Evolutionary conservation across 495 filamentous ascomycete species (phyloP), one percentile per base, ranked within the genome.

Genomic region (Rhypophila decipiens): DNA sequence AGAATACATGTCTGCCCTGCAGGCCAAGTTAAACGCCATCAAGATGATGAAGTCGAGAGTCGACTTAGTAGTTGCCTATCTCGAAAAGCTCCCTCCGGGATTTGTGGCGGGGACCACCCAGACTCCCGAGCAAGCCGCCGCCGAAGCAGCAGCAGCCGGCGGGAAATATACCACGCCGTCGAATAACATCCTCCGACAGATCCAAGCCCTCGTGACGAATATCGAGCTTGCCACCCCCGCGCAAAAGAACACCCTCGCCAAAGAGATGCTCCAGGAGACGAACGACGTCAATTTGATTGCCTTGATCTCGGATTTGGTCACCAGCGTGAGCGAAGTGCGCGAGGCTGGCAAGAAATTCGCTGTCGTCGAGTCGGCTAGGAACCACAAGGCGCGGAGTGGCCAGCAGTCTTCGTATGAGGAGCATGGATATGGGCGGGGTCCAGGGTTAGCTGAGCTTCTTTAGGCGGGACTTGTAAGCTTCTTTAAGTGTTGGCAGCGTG

Each of bases 21-120:
- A 83, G 12, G 87, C 89, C 40, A 95, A 95, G 54, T 74, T 82
- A 33, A 98, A 97, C 65, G 90, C 94, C 21, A 82, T 95, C 56
- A 86, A 85, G 65, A 96, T 95, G 79, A 77, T 97, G 43, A 83
- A 90, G 58, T 79, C 84, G 13, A 85, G 94, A 38, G 83, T 98
- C 59, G 74, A 78, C 12, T 80, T 97, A 48, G 78, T 97, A 45
- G 84, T 82, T 51, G 75, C 77, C 29, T 97, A 96, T 62, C 78
- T 98, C 40, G 67, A 83, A 43, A 79, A 77, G 34, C 76, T 93
- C 4, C 87, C 87, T 4, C 72, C 80, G 0, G 78, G 76, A 19
- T 77, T 83, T 54, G 67, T 82, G 19, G 68, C 70, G 12, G 70
- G 65, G 22, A 63, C 67, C 38, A 63, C 67, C 38, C 53, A 57